Percentiles rank a stretch among this genome's conserved stretches.
These are phyloP conservation scores for Globisporangium emineosum DNA, from an alignment of 352 stramenopile genomes.

Conservation along the genomic window DNA sequence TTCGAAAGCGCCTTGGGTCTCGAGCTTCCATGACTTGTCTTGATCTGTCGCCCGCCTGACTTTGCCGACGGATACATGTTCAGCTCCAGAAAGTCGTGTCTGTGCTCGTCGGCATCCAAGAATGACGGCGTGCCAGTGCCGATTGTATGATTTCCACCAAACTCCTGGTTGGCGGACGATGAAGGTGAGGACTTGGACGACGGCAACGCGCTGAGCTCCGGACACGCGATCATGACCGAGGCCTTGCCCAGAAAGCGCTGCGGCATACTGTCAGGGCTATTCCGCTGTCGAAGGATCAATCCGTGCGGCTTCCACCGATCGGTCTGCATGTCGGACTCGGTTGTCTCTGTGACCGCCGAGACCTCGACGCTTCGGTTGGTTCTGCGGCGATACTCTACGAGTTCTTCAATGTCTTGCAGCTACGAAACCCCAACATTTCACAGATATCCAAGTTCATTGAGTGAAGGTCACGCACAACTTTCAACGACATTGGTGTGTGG, in stretches of 20 bases:
- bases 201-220: constrained; percentile 33
- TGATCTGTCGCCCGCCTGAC: constrained; percentile 52
- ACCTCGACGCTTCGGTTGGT: constrained; percentile 70
- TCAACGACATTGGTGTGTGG: not conserved
- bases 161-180: constrained; percentile 23
- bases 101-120: constrained; percentile 34
- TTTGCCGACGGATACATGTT: constrained; percentile 51
- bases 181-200: constrained; percentile 13
- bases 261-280: constrained; percentile 60
- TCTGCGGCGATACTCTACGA: constrained; percentile 40
- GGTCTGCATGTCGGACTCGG: constrained; percentile 62
- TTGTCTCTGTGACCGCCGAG: constrained; percentile 35
- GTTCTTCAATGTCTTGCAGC: constrained; percentile 62
- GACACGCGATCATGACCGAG: constrained; percentile 67
- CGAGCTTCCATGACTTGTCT: constrained; percentile 50
- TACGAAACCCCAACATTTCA: constrained; percentile 18
- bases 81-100: constrained; percentile 50
- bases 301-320: constrained; percentile 70
- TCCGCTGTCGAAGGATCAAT: constrained; percentile 69
- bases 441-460: no score
- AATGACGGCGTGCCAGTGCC: not conserved
- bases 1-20: constrained; percentile 54
- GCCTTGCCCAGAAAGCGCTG: constrained; percentile 69
- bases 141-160: not conserved
- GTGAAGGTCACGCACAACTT: no score